Evolutionary conservation across 2,329 filamentous ascomycete genomes (phyloP).

Genomic region (Phyllosticta paracitricarpa): DNA sequence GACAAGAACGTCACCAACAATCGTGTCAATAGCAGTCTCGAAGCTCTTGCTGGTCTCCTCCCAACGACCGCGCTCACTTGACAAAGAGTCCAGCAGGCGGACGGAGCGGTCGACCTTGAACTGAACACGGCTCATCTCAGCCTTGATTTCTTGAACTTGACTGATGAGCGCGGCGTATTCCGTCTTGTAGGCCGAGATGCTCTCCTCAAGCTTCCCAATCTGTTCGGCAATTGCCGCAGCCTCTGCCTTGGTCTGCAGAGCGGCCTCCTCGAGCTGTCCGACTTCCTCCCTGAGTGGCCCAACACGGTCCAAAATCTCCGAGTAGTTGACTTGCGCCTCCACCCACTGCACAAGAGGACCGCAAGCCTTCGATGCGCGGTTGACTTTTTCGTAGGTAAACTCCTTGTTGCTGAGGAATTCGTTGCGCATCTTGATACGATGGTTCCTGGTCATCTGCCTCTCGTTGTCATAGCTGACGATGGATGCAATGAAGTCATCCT

Average conservation of each 20-base stretch:
- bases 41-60: conserved; percentile 97
- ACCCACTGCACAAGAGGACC: conserved; percentile 97
- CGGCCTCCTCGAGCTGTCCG: conserved; percentile 72
- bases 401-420: conserved; percentile 89
- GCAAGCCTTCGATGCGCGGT: conserved; percentile 92
- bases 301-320: conserved; percentile 90
- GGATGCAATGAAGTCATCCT: conserved; percentile 93
- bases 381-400: conserved; percentile 93
- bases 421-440: conserved; percentile 81
- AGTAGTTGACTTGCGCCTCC: conserved; percentile 90
- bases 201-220: conserved; percentile 72
- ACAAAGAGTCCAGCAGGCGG: conserved; percentile 84
- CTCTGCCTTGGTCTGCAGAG: conserved; percentile 84
- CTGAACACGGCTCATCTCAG: conserved; percentile 91
- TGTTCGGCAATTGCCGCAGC: conserved; percentile 85
- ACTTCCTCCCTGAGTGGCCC: conserved; percentile 90
- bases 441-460: conserved; percentile 75
- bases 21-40: conserved; percentile 91
- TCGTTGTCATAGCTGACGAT: conserved; percentile 98
- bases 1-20: conserved; percentile 89
- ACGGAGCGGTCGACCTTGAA: conserved; percentile 98
- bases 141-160: conserved; percentile 93
- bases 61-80: conserved; percentile 88
- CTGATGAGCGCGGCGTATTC: conserved; percentile 95
- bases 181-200: conserved; percentile 89